phyloP scores from a whole-genome alignment of 2,329 filamentous ascomycete species.

The Xylariaceae sp. region DNA sequence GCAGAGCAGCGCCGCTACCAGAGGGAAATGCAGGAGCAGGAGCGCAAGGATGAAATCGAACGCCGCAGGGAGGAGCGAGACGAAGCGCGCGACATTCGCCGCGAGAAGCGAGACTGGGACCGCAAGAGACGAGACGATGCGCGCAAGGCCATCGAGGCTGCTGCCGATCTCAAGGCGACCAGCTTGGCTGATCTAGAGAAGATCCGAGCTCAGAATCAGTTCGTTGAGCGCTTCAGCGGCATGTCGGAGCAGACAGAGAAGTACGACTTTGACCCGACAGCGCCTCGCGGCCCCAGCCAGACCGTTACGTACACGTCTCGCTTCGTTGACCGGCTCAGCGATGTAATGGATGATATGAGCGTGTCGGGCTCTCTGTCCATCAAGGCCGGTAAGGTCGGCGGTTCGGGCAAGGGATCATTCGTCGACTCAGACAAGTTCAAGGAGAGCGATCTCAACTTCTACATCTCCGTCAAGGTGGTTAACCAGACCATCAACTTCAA shows the following conservation, averaged over 20 bases:
- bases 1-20: not conserved
- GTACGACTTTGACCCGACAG: not conserved
- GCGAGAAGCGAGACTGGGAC: constrained; percentile 2
- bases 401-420: constrained; percentile 1
- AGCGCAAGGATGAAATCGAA: not conserved
- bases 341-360: constrained; percentile 2
- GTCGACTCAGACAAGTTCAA: constrained; percentile 6
- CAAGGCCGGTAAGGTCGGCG: constrained; percentile 2
- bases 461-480: not conserved
- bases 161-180: not conserved
- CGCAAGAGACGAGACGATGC: not conserved
- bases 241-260: constrained; percentile 1
- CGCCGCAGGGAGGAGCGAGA: not conserved
- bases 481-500: constrained; percentile 6
- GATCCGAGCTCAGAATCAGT: not conserved
- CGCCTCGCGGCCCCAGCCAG: not conserved
- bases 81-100: not conserved
- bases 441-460: constrained; percentile 2
- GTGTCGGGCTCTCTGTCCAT: constrained; percentile 1
- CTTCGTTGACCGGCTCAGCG: not conserved
- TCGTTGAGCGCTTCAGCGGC: not conserved
- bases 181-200: constrained; percentile 1
- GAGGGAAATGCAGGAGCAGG: not conserved
- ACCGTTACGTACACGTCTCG: constrained; percentile 1
- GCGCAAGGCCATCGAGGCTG: not conserved